Evolutionary conservation across 176 grass and related monocot genomes (phyloP).

Genomic region (Pharus latifolius): DNA sequence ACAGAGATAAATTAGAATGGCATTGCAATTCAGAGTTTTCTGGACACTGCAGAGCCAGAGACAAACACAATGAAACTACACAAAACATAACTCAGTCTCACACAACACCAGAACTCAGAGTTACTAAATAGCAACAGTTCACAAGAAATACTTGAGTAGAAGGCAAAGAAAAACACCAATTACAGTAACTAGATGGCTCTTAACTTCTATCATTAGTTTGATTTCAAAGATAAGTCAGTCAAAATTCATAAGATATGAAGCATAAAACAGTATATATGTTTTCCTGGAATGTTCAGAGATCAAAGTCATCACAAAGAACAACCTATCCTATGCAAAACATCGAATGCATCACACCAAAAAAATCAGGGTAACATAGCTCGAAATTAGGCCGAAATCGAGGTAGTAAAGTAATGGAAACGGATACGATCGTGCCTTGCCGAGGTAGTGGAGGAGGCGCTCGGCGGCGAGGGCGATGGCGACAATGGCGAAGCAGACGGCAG

Average conservation of each 20-base stretch:
- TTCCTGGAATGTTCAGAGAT: not conserved
- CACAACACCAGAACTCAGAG: no score
- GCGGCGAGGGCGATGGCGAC: slow-evolving; percentile 47
- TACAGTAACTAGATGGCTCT: not conserved
- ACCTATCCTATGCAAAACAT: not conserved
- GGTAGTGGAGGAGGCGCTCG: slow-evolving; percentile 58
- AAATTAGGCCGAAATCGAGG: not conserved
- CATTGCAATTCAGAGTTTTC: no score
- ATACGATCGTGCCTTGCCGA: slow-evolving; percentile 48
- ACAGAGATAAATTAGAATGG: no score
- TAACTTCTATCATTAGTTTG: not conserved
- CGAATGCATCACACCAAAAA: not conserved
- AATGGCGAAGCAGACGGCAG: slow-evolving; percentile 40
- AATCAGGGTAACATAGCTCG: not conserved
- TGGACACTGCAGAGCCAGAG: no score
- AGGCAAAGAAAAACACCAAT: not conserved
- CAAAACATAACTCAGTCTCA: no score
- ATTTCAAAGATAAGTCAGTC: not conserved
- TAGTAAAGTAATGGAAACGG: not conserved
- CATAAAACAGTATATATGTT: not conserved
- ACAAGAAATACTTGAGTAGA: not conserved
- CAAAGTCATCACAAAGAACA: not conserved
- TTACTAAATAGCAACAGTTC: no score
- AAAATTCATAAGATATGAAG: not conserved
- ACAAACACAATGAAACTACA: no score